Base-by-base conservation (phyloP, 352 stramenopile genomes). In the Plasmopara viticola region DNA sequence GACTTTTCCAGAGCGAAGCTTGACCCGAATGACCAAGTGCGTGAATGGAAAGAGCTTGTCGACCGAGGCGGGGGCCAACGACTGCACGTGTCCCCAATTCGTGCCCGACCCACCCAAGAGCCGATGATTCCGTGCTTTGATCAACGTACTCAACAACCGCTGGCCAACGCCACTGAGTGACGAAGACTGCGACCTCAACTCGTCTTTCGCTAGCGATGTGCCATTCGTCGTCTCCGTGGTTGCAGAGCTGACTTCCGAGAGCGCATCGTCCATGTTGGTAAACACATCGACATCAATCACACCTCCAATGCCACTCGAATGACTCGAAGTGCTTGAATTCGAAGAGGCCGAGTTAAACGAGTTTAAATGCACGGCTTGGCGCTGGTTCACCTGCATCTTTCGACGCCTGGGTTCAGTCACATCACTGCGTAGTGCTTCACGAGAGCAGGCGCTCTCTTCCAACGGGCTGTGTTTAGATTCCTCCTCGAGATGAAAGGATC, bases 211-310 rank as follows among this genome's bases (percentile, higher is more conserved):
- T 18, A 60, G 56, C 9, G 55, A 56, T 0, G 41, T 53, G 12
- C 45, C 48, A 14, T 62, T 56, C 12, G 9, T 53, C 15, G 30
- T 72, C 43, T 53, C 58, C 9, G 38, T 47, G 25, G 61, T 64
- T 4, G 48, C 50, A 10, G 64, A 72, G 40, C 53, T 85, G 37
- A 53, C 70, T 50, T 63, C 59, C 0, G 54, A 78, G 14, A 93
- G 67, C 7, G 82, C 82, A 35, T 90, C 70, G 9, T 90, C 79
- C 1, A 93, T 62, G 37, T 60, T 87, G 8, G 68, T 84, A 47
- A 88, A 93, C 8, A 93, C 82, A 51, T 93, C 74, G 37, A 93
- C 82, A 20, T 90, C 74, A 13, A 90, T 78, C 40, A 93, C 82
- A 40, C 82, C 82, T 13, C 79, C 71, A 14, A 90, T 78, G 0